Evolutionary conservation across 768 basidiomycete genomes (phyloP).

Genomic region (Cystofilobasidium bisporidii): DNA sequence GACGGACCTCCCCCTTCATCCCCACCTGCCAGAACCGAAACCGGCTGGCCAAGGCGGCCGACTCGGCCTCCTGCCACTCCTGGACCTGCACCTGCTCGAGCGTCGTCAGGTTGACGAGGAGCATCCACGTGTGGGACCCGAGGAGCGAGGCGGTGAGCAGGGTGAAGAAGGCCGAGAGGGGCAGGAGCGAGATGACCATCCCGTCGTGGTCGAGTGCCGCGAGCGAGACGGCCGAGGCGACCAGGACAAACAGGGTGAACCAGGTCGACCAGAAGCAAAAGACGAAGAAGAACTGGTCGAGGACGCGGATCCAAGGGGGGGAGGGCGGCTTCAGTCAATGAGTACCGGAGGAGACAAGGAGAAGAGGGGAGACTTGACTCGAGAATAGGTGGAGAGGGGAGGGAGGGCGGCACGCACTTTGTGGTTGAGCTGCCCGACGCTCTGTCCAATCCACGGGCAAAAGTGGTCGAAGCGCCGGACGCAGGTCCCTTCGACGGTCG

Average conservation of each 20-base stretch:
- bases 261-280: conserved; percentile 15
- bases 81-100: conserved; percentile 12
- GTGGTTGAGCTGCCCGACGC: conserved; percentile 18
- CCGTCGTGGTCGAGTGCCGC: conserved; percentile 3
- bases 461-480: conserved; percentile 4
- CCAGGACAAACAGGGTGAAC: conserved; percentile 20
- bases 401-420: background rate
- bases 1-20: background rate
- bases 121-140: conserved; percentile 3
- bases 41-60: background rate
- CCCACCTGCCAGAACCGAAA: background rate
- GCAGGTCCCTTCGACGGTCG: background rate
- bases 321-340: too few relatives aligned
- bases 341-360: too few relatives aligned
- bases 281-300: conserved; percentile 9
- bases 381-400: too few relatives aligned
- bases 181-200: conserved; percentile 18
- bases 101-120: conserved; percentile 20
- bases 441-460: conserved; percentile 14
- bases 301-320: background rate
- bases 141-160: background rate
- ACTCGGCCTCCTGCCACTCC: background rate
- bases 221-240: conserved; percentile 8
- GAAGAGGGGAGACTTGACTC: too few relatives aligned
- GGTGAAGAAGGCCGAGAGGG: conserved; percentile 17